phyloP scores from a whole-genome alignment of 2,329 filamentous ascomycete species.

The Penicillium decumbens region DNA sequence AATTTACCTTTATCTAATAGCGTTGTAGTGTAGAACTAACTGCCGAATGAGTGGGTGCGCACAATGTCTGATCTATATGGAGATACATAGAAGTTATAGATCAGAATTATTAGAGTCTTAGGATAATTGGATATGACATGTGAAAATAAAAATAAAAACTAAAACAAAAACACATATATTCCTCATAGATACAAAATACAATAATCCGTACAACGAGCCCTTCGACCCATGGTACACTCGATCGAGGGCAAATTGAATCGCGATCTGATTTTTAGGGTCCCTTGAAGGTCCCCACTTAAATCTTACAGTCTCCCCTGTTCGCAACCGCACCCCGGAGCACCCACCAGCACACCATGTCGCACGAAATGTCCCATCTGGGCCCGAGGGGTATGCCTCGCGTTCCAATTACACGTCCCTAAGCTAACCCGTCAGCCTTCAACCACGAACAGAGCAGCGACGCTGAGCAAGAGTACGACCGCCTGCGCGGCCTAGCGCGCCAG shows the following conservation, averaged over 20 bases:
- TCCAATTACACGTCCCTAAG: not conserved
- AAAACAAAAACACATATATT: not conserved
- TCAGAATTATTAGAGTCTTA: not conserved
- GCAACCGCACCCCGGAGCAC: not conserved
- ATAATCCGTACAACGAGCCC: not conserved
- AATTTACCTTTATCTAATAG: no score
- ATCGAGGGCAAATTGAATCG: slow-evolving; percentile 4
- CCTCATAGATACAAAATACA: not conserved
- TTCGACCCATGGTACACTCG: slow-evolving; percentile 8
- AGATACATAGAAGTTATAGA: not conserved
- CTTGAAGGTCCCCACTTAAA: slow-evolving; percentile 8
- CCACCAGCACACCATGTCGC: slow-evolving; percentile 30
- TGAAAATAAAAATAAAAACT: not conserved
- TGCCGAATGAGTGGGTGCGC: no score
- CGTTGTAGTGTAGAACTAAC: no score
- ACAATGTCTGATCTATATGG: not conserved
- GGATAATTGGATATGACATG: not conserved
- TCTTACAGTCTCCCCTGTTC: not conserved
- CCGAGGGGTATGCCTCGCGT: slow-evolving; percentile 30
- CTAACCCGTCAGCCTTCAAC: slow-evolving; percentile 61
- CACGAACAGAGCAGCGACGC: slow-evolving; percentile 61
- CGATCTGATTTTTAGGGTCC: slow-evolving; percentile 20
- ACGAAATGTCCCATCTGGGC: slow-evolving; percentile 44
- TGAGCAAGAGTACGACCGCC: slow-evolving; percentile 86
- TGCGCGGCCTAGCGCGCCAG: slow-evolving; percentile 74